Conservation (phyloP, 164 flowering plant species). For the Chimonanthus praecox region DNA sequence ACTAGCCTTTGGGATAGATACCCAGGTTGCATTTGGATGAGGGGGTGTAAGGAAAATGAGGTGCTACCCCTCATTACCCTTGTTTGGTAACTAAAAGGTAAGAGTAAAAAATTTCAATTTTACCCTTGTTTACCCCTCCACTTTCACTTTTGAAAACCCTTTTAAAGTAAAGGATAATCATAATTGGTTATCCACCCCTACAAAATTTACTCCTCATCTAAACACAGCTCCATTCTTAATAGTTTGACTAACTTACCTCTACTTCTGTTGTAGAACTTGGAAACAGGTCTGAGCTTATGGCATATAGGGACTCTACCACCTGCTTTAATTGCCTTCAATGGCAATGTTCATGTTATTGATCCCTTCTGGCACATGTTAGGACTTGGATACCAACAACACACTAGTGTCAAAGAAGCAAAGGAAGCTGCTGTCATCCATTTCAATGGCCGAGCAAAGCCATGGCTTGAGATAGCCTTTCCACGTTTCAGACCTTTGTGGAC, state of each 20-base stretch:
- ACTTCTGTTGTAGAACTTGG: conserved; percentile 64
- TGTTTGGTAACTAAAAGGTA: too few relatives aligned
- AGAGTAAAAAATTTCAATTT: too few relatives aligned
- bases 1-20: background rate
- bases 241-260: background rate
- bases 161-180: too few relatives aligned
- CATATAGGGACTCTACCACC: conserved; percentile 95
- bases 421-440: conserved; percentile 89
- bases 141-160: too few relatives aligned
- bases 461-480: conserved; percentile 92
- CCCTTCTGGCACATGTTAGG: conserved; percentile 99
- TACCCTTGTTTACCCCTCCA: too few relatives aligned
- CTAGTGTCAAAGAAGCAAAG: conserved; percentile 59
- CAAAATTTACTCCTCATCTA: too few relatives aligned
- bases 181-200: too few relatives aligned
- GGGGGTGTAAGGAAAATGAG: too few relatives aligned
- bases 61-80: too few relatives aligned
- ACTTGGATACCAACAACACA: conserved; percentile 88
- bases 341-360: conserved; percentile 76
- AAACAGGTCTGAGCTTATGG: conserved; percentile 92
- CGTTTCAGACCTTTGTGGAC: conserved; percentile 73
- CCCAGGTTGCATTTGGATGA: too few relatives aligned
- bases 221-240: background rate
- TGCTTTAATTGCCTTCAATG: conserved; percentile 88
- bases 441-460: conserved; percentile 94